phyloP scores from a whole-genome alignment of 2,329 filamentous ascomycete species.

The Beauveria sp. region DNA sequence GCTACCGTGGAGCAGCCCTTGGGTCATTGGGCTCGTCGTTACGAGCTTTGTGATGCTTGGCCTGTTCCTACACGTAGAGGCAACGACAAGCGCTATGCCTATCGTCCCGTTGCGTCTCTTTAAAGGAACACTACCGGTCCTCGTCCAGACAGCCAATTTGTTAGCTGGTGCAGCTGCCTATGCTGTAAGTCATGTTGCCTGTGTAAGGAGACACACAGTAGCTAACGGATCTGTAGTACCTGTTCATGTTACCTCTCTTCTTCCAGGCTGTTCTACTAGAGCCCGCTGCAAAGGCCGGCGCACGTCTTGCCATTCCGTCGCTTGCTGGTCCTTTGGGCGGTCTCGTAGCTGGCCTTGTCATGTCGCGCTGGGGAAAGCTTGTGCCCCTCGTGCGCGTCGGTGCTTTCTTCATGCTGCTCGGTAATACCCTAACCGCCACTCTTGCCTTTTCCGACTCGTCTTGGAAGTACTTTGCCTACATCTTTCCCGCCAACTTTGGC shows the following conservation, averaged over 20 bases:
- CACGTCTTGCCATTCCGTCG: slow-evolving; percentile 56
- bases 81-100: slow-evolving; percentile 41
- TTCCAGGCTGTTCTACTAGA: slow-evolving; percentile 61
- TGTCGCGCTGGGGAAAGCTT: slow-evolving; percentile 48
- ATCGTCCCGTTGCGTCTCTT: slow-evolving; percentile 51
- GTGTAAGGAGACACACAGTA: too few species aligned
- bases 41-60: slow-evolving; percentile 35
- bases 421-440: slow-evolving; percentile 44
- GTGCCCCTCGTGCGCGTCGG: slow-evolving; percentile 45
- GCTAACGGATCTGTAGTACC: slow-evolving; percentile 33
- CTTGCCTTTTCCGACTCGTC: slow-evolving; percentile 41
- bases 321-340: slow-evolving; percentile 51
- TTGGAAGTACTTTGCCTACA: slow-evolving; percentile 49
- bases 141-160: slow-evolving; percentile 51
- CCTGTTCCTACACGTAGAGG: slow-evolving; percentile 41
- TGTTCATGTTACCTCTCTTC: slow-evolving; percentile 64
- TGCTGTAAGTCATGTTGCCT: slow-evolving; percentile 38
- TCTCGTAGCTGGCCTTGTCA: slow-evolving; percentile 48
- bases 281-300: slow-evolving; percentile 55
- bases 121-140: slow-evolving; percentile 43
- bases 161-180: slow-evolving; percentile 55
- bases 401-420: slow-evolving; percentile 42
- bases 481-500: slow-evolving; percentile 51
- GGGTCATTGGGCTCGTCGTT: slow-evolving; percentile 38
- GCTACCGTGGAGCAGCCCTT: slow-evolving; percentile 42